Percentiles rank a stretch among this genome's conserved stretches.
Evolutionary conservation across 2,329 filamentous ascomycete species (phyloP).

Genomic region (Sphaerostilbella broomeana): DNA sequence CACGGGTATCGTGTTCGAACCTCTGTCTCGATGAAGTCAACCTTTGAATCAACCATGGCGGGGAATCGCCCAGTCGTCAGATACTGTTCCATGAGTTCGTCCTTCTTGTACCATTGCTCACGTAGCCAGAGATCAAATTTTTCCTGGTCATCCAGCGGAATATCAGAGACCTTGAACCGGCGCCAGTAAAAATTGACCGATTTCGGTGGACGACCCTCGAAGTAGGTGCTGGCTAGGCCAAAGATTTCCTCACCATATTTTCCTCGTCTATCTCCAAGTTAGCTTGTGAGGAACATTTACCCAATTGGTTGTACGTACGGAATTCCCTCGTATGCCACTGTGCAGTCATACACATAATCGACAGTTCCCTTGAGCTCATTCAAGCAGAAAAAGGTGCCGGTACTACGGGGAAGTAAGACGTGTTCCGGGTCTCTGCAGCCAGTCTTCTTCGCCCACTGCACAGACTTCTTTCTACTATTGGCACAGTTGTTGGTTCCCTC

Average conservation of each 20-base stretch:
- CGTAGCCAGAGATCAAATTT: slow-evolving; percentile 80
- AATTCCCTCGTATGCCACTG: slow-evolving; percentile 89
- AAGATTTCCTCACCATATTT: slow-evolving; percentile 89
- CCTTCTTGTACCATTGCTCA: slow-evolving; percentile 87
- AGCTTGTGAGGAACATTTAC: background rate
- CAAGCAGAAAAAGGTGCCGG: slow-evolving; percentile 72
- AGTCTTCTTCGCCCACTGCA: slow-evolving; percentile 69
- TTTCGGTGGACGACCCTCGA: slow-evolving; percentile 82
- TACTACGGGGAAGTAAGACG: slow-evolving; percentile 70
- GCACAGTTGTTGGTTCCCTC: slow-evolving; percentile 77
- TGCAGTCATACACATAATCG: slow-evolving; percentile 87
- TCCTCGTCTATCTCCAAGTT: slow-evolving; percentile 49
- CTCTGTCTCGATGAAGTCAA: slow-evolving; percentile 50
- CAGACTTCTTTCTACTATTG: slow-evolving; percentile 64
- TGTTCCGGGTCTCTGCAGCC: slow-evolving; percentile 68
- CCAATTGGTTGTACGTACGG: slow-evolving; percentile 55
- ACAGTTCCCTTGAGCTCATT: slow-evolving; percentile 67
- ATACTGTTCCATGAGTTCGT: slow-evolving; percentile 80
- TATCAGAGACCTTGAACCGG: slow-evolving; percentile 70
- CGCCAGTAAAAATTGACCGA: slow-evolving; percentile 98
- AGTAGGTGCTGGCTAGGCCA: slow-evolving; percentile 77
- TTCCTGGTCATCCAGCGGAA: slow-evolving; percentile 68
- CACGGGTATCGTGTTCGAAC: slow-evolving; percentile 47
- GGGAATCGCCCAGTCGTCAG: slow-evolving; percentile 74
- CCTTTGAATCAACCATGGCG: slow-evolving; percentile 47